phyloP scores from a whole-genome alignment of 2,329 filamentous ascomycete genomes.

The Claviceps paspali region DNA sequence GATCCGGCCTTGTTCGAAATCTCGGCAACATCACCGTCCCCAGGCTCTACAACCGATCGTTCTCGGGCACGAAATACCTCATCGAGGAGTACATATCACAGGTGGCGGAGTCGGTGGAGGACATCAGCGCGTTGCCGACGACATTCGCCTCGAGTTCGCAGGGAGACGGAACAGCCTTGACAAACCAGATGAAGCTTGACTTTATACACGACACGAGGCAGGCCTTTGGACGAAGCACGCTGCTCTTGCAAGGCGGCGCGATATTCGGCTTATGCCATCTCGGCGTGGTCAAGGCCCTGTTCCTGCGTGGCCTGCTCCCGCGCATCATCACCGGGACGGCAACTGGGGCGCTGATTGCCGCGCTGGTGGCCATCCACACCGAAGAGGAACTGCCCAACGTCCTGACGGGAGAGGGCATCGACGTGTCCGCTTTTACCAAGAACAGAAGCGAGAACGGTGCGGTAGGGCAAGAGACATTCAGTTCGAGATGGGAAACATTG shows the following conservation, averaged over 20 bases:
- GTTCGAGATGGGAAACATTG: conserved; percentile 41
- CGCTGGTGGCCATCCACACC: conserved; percentile 73
- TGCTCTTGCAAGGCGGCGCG: conserved; percentile 78
- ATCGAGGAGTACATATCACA: conserved; percentile 85
- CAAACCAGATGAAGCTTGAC: conserved; percentile 67
- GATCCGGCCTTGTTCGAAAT: conserved; percentile 68
- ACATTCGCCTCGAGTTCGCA: conserved; percentile 23
- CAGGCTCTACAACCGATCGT: conserved; percentile 69
- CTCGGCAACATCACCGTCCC: conserved; percentile 80
- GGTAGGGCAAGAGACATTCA: conserved; percentile 22
- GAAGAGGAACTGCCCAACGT: conserved; percentile 70
- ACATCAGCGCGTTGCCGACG: conserved; percentile 54
- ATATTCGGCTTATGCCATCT: conserved; percentile 86
- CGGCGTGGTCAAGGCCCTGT: conserved; percentile 78
- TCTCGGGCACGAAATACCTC: conserved; percentile 75
- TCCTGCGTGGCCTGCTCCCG: conserved; percentile 65
- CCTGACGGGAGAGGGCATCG: conserved; percentile 64
- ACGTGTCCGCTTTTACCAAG: conserved; percentile 60
- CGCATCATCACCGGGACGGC: conserved; percentile 85
- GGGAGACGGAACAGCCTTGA: conserved; percentile 30
- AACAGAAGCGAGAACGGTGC: conserved; percentile 15
- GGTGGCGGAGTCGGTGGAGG: conserved; percentile 65
- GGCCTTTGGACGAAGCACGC: conserved; percentile 71
- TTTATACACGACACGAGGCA: conserved; percentile 76
- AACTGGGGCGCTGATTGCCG: conserved; percentile 79